phyloP scores from a whole-genome alignment of 768 basidiomycete species.

The Holtermannia corniformis region DNA sequence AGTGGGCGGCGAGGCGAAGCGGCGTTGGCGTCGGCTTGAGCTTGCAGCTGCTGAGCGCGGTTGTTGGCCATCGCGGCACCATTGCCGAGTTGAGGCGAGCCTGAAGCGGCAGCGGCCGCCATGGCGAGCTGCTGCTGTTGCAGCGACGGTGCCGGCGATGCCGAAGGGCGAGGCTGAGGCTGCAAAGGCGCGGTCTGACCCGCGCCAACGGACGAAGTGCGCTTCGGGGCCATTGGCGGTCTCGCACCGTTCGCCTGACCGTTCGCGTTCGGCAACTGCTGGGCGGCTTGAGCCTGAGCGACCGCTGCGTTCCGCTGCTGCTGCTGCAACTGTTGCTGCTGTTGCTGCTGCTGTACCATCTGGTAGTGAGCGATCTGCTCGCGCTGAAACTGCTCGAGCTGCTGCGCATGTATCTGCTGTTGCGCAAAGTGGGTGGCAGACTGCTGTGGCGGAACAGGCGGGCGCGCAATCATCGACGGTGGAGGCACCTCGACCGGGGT shows the following conservation, averaged over 20 bases:
- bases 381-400: slow-evolving; percentile 29
- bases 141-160: not conserved
- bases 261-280: not conserved
- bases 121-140: not conserved
- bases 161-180: not conserved
- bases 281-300: not conserved
- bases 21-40: not conserved
- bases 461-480: slow-evolving; percentile 24
- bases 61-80: no score
- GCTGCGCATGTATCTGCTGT: slow-evolving; percentile 15
- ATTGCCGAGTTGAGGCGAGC: not conserved
- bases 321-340: slow-evolving; percentile 7
- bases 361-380: slow-evolving; percentile 11
- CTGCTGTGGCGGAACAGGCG: slow-evolving; percentile 13
- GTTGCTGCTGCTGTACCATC: slow-evolving; percentile 14
- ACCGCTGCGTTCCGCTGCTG: slow-evolving; percentile 5
- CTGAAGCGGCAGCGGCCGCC: not conserved
- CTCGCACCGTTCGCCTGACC: not conserved
- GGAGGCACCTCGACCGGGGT: slow-evolving; percentile 25
- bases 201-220: not conserved
- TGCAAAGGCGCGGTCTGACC: not conserved
- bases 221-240: not conserved
- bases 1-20: not conserved
- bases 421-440: slow-evolving; percentile 14
- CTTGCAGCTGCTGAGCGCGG: not conserved